Percentiles rank a stretch among this genome's conserved stretches.
These are phyloP conservation scores for Mycena capillaripes DNA, from an alignment of 768 basidiomycete species.

Conservation along the genomic window DNA sequence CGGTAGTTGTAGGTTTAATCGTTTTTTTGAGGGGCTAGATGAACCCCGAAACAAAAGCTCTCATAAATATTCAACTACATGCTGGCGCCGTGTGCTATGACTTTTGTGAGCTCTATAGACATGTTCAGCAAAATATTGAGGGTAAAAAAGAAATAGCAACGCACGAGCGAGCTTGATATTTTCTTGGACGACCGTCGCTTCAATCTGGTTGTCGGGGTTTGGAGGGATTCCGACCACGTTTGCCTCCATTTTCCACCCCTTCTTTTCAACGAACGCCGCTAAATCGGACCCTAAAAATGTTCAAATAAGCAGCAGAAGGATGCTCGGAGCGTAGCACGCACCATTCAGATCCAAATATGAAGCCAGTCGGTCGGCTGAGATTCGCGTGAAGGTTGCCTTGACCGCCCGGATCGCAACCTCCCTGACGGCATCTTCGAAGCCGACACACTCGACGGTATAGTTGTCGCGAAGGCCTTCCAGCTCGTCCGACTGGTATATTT, in stretches of 20 bases:
- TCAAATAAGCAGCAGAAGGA: conserved; percentile 2
- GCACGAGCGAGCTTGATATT: conserved; percentile 84
- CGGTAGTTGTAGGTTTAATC: not conserved
- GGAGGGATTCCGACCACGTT: conserved; percentile 78
- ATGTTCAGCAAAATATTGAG: conserved; percentile 11
- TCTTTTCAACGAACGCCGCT: conserved; percentile 68
- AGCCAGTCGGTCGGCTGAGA: conserved; percentile 74
- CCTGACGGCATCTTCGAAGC: conserved; percentile 88
- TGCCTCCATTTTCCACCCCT: conserved; percentile 76
- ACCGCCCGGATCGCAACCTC: conserved; percentile 85
- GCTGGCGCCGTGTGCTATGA: conserved; percentile 76
- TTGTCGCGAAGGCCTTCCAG: conserved; percentile 84
- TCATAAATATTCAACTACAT: conserved; percentile 31
- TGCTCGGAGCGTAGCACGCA: conserved; percentile 43
- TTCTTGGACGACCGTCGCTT: conserved; percentile 88
- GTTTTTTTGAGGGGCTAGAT: not conserved
- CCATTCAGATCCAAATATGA: conserved; percentile 80
- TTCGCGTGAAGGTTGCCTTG: conserved; percentile 82
- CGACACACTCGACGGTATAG: conserved; percentile 86
- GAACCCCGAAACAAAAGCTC: not conserved
- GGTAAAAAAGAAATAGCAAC: conserved; percentile 47
- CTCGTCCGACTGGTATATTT: conserved; percentile 76
- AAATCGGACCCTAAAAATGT: conserved; percentile 62
- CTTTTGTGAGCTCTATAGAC: conserved; percentile 75
- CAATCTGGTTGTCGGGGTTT: conserved; percentile 91